Conservation (phyloP, 208 protist species). For the Trypanosoma brucei region DNA sequence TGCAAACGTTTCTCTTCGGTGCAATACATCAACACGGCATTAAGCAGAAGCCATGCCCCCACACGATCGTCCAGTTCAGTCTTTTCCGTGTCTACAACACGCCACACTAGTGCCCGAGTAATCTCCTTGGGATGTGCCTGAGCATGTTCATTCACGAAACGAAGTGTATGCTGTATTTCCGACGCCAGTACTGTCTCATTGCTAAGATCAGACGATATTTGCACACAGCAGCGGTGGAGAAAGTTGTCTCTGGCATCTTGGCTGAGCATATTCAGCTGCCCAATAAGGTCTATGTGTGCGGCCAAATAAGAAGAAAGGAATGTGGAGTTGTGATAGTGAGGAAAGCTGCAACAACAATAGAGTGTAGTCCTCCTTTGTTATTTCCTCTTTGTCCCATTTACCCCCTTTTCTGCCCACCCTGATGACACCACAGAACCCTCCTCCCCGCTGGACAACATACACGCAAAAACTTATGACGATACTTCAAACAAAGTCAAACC, state of each 20-base stretch:
- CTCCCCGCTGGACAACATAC: neutral
- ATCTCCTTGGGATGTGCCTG: constrained; percentile 49
- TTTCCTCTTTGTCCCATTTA: constrained; percentile 15
- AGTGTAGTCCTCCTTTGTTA: constrained; percentile 3
- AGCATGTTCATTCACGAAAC: constrained; percentile 69
- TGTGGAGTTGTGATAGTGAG: neutral
- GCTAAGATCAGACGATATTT: constrained; percentile 61
- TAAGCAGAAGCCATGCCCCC: constrained; percentile 72
- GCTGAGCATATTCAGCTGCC: constrained; percentile 24
- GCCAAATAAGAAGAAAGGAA: constrained; percentile 3
- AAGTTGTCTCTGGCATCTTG: constrained; percentile 45
- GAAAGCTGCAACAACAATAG: neutral
- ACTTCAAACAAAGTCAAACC: no score
- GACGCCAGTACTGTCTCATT: constrained; percentile 39
- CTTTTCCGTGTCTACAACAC: constrained; percentile 69
- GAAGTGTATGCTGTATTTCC: constrained; percentile 53
- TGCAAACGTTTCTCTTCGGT: constrained; percentile 43
- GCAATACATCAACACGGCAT: constrained; percentile 59
- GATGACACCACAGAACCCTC: constrained; percentile 3
- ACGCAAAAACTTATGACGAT: no score
- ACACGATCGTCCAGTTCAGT: constrained; percentile 43
- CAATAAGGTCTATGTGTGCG: neutral
- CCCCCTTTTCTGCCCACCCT: constrained; percentile 1
- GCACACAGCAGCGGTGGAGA: constrained; percentile 80
- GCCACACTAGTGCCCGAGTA: constrained; percentile 72